Evolutionary conservation across 805 yeast genomes (phyloP), one percentile per base, ranked within the genome.

Genomic region (Candida khao-thaluensis): DNA sequence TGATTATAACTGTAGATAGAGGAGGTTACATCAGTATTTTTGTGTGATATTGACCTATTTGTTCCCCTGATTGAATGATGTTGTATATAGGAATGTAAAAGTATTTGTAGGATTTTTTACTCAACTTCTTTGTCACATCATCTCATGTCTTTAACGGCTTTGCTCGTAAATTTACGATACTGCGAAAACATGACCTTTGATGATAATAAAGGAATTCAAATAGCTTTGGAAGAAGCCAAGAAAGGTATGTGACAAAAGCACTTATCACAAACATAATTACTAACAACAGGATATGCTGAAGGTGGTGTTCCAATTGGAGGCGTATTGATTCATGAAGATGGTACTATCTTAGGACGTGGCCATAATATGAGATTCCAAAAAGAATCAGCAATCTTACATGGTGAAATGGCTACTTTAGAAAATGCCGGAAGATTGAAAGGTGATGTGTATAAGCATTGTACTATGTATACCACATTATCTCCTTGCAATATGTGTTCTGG

Each of bases 401-500:
- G 96, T 15, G 99, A 91, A 58, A 93, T 86, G 51, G 76, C 90
- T 8, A 81, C 95, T 7, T 70, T 93, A 43, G 96, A 89, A 55
- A 81, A 85, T 47, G 95, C 96, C 15, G 98, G 98, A 6, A 76
- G 98, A 54, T 69, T 93, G 41, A 81, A 82, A 16, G 97, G 90
- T 4, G 71, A 72, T 16, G 77, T 76, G 12, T 91, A 91, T 68
- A 85, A 83, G 54, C 74, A 81, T 46, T 84, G 96, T 51, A 93
- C 98, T 16, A 76, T 88, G 76, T 91, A 89, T 65, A 89, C 97
- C 21, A 85, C 96, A 0, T 68, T 91, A 49, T 85, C 95, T 6
- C 97, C 98, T 3, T 91, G 98, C 60, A 75, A 81, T 50, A 91
- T 91, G 97, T 91, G 98, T 60, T 78, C 93, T 4, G 98, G 98